phyloP scores from a whole-genome alignment of 495 filamentous ascomycete species.

The Filosporella fistucella region DNA sequence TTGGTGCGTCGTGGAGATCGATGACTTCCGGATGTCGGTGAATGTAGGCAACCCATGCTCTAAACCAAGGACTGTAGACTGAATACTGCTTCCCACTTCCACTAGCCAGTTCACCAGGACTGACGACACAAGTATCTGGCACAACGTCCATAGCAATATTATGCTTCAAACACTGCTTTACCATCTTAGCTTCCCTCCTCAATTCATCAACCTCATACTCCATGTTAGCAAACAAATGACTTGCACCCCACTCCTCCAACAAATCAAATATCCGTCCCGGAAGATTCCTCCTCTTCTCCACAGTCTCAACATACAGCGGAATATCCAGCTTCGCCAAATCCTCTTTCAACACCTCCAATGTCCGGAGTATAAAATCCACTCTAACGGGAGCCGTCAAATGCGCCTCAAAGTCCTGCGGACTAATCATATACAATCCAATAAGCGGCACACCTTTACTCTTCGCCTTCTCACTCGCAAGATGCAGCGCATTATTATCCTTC shows the following conservation, averaged over 20 bases:
- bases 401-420: constrained; percentile 81
- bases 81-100: constrained; percentile 74
- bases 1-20: constrained; percentile 51
- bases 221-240: constrained; percentile 64
- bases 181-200: constrained; percentile 64
- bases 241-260: constrained; percentile 68
- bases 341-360: constrained; percentile 55
- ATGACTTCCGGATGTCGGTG: constrained; percentile 64
- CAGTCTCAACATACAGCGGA: constrained; percentile 71
- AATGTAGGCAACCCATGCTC: constrained; percentile 68
- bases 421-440: constrained; percentile 74
- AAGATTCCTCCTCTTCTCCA: constrained; percentile 59
- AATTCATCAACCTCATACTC: constrained; percentile 81
- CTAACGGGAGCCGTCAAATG: constrained; percentile 68
- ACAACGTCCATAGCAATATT: constrained; percentile 60
- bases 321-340: constrained; percentile 71
- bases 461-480: constrained; percentile 62
- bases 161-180: constrained; percentile 51
- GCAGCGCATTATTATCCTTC: constrained; percentile 69
- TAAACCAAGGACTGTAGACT: constrained; percentile 80
- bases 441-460: constrained; percentile 60
- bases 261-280: constrained; percentile 63
- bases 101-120: constrained; percentile 60
- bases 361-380: constrained; percentile 76
- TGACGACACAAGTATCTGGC: constrained; percentile 80